Base-by-base conservation (phyloP, 768 basidiomycete genomes). In the Candolleomyces efflorescens region DNA sequence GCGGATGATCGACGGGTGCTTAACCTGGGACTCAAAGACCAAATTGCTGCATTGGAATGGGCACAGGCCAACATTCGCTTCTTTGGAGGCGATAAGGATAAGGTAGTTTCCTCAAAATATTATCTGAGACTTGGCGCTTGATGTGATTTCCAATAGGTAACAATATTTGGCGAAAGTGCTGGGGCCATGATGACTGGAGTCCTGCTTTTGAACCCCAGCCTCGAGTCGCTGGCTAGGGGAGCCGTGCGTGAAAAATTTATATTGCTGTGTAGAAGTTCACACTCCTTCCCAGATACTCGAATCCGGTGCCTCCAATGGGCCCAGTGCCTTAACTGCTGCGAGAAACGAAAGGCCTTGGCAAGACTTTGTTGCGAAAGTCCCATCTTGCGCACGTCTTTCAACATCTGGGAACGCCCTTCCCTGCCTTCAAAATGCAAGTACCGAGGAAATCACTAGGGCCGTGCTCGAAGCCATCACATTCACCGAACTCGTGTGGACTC, bases 11-110 rank as follows among this genome's bases (percentile, higher is more conserved):
- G 68, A 5, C 70, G 69, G 10, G 73, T 73, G 0, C 68, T 79
- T 10, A 82, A 81, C 61, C 69, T 82, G 24, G 81, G 73, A 1
- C 68, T 83, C n/a, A 72, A 69, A 32, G 82, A 84, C 60, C 74
- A 79, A 62, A 62, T 75, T 17, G 58, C 71, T 27, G 81, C 79
- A 1, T 64, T 82, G 11, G 61, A 73, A 60, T 84, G 81, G 87
- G 78, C 88, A 0, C 82, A 87, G 62, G 67, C 75, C 23, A 81
- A 89, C 61, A 85, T 88, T 44, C 72, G 61, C 15, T 66, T 68
- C 0, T 89, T 88, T 60, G 86, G 87, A 11, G 86, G 85, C 13
- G 82, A 81, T 60, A 73, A 72, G 48, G 48, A 39, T 20, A 70
- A 70, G 63, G 71, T 68, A 18, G 44, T 37, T 38, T 54, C 17